phyloP scores from a whole-genome alignment of 2,329 filamentous ascomycete species.

The Colletotrichum neosansevieriae region DNA sequence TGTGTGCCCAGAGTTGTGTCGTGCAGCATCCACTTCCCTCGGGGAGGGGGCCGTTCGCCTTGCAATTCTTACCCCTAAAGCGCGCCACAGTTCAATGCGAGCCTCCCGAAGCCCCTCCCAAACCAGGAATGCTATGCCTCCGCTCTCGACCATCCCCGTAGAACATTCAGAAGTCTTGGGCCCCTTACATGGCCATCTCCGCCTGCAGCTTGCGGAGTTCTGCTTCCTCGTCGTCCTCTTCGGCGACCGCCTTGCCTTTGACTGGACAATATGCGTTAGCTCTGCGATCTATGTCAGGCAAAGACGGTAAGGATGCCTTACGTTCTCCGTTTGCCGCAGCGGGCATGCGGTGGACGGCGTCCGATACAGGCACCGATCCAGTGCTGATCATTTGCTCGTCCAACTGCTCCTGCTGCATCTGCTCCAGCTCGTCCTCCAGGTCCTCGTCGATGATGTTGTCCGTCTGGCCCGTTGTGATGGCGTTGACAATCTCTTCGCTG shows the following conservation, averaged over 20 bases:
- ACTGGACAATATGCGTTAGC: slow-evolving; percentile 49
- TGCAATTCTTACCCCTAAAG: slow-evolving; percentile 1
- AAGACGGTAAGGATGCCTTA: slow-evolving; percentile 52
- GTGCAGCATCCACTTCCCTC: slow-evolving; percentile 25
- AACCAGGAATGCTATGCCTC: slow-evolving; percentile 40
- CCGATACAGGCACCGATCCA: slow-evolving; percentile 83
- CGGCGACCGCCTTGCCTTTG: slow-evolving; percentile 63
- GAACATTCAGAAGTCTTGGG: slow-evolving; percentile 7
- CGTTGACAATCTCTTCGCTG: slow-evolving; percentile 90
- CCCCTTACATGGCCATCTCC: slow-evolving; percentile 90
- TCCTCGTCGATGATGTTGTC: slow-evolving; percentile 86
- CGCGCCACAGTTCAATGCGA: slow-evolving; percentile 19
- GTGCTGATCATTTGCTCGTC: slow-evolving; percentile 95
- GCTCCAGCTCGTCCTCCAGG: slow-evolving; percentile 85
- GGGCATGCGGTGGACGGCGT: slow-evolving; percentile 82
- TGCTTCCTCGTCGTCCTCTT: slow-evolving; percentile 95
- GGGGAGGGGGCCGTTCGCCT: not conserved
- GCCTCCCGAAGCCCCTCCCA: slow-evolving; percentile 27
- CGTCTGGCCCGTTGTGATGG: slow-evolving; percentile 79
- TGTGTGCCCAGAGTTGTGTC: slow-evolving; percentile 8
- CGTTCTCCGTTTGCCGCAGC: slow-evolving; percentile 79
- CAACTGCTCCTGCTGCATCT: slow-evolving; percentile 90
- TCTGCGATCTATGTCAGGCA: not conserved
- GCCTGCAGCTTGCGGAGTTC: slow-evolving; percentile 93
- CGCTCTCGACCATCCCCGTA: slow-evolving; percentile 24